Base-by-base conservation (phyloP, 2,329 filamentous ascomycete genomes). In the Stemphylium beticola region DNA sequence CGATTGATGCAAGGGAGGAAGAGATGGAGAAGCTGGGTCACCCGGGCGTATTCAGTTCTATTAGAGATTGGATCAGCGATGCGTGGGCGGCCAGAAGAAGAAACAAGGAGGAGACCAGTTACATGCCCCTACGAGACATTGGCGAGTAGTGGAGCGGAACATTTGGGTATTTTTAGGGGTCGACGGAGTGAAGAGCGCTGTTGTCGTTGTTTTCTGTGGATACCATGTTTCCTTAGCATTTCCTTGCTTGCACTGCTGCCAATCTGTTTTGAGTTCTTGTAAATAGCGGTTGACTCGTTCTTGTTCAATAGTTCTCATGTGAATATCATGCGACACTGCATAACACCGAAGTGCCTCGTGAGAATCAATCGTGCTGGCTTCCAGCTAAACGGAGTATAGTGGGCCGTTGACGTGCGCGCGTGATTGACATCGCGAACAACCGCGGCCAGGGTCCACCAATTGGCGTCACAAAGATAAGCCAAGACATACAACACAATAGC, bases 71-170 rank as follows among this genome's bases (percentile, higher is more conserved):
- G 71, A 58, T 66, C 24, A 52, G 36, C 34, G 73, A 74, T 46
- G 59, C 57, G 14, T 66, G 69, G 58, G 65, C 64, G 14, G 72
- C 74, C 48, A 72, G 68, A 64, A 73, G 68, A 61, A 72, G 72
- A 54, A 71, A 73, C 20, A 73, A 72, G 55, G 74, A 76, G 51
- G 73, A 74, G 53, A 71, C 64, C n/a, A 74, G 74, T 9, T 82
- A 82, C 70, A 77, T 81, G 54, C 78, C 76, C 46, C 53, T 82
- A 51, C 71, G 77, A 57, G 76, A 77, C 58, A 74, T 77, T 73
- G 69, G 72, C 2, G 74, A 76, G 49, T 63, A 65, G n/a, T 39
- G 15, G 17, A 14, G 18, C 15, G 17, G 12, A 32, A 22, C 11
- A 17, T 26, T 31, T 4, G 26, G 5, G 11, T 46, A 4, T 32